Percentiles rank a stretch among this genome's conserved stretches.
phyloP scores from a whole-genome alignment of 2,329 filamentous ascomycete species.

The Nannizziopsis arthrosporioides region DNA sequence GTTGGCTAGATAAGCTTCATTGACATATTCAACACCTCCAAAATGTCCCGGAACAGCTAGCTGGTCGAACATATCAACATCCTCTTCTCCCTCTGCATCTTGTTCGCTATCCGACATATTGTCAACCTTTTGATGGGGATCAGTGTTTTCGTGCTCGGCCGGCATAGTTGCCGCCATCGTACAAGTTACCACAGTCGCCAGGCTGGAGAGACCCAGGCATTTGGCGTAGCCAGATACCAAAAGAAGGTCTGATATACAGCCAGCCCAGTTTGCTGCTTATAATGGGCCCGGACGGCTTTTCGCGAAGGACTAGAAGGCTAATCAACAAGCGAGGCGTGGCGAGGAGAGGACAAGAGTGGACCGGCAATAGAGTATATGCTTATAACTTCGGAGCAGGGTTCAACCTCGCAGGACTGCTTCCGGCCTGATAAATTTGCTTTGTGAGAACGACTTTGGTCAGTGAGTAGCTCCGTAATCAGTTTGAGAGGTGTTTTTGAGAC shows the following conservation, averaged over 20 bases:
- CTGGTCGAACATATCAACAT: constrained; percentile 31
- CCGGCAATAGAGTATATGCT: not conserved
- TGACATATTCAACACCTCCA: constrained; percentile 16
- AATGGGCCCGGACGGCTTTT: not conserved
- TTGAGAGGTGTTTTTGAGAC: constrained; percentile 8
- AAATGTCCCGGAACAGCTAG: constrained; percentile 18
- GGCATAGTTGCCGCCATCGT: constrained; percentile 34
- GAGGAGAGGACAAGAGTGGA: not conserved
- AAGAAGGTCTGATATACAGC: not conserved
- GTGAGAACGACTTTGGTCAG: constrained; percentile 1
- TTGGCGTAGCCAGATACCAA: constrained; percentile 7
- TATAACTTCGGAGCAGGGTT: not conserved
- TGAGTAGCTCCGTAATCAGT: not conserved
- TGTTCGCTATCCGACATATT: constrained; percentile 32
- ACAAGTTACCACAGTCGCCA: constrained; percentile 30
- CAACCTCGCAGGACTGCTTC: not conserved
- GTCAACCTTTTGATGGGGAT: constrained; percentile 22
- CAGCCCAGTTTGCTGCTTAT: not conserved
- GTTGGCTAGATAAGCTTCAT: constrained; percentile 15
- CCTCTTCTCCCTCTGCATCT: constrained; percentile 36
- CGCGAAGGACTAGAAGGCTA: not conserved
- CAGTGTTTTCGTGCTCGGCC: constrained; percentile 28
- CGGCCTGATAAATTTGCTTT: not conserved
- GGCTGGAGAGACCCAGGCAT: constrained; percentile 21
- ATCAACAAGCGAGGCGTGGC: not conserved